Evolutionary conservation across 305 asterid genomes (phyloP).

Genomic region (Fraxinus latifolia): DNA sequence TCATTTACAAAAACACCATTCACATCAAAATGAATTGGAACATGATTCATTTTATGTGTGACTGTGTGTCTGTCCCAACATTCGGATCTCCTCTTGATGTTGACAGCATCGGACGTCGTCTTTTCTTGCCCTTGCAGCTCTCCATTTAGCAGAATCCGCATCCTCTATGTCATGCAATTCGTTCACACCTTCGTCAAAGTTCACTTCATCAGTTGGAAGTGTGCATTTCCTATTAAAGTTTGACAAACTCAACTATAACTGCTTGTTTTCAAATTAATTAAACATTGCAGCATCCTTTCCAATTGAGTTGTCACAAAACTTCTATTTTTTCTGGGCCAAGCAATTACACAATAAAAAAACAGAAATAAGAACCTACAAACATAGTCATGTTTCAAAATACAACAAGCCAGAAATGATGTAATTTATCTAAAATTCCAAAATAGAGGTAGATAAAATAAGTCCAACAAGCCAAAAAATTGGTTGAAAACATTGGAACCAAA

Average conservation of each 20-base stretch:
- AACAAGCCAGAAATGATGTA: too few species aligned
- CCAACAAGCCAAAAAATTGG: background rate
- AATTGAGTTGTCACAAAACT: background rate
- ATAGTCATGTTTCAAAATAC: too few species aligned
- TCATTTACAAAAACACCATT: background rate
- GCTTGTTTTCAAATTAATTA: too few species aligned
- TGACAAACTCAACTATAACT: too few species aligned
- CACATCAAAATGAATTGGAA: background rate
- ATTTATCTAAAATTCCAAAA: too few species aligned
- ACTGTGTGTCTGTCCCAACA: too few species aligned
- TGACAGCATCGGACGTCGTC: background rate
- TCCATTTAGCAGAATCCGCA: background rate
- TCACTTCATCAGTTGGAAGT: background rate
- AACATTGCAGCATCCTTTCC: background rate
- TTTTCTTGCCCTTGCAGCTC: background rate
- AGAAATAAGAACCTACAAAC: too few species aligned
- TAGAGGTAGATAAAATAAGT: background rate
- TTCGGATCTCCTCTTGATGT: too few species aligned
- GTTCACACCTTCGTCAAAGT: background rate
- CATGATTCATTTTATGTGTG: too few species aligned
- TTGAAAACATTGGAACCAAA: too few species aligned
- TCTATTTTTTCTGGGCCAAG: background rate
- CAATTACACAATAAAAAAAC: background rate
- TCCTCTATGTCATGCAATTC: background rate
- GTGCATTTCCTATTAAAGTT: background rate